Evolutionary conservation across 192 early-diverging fungal species (phyloP), one percentile per base, ranked within the genome.

Genomic region (Globomyces pollinis-pini): DNA sequence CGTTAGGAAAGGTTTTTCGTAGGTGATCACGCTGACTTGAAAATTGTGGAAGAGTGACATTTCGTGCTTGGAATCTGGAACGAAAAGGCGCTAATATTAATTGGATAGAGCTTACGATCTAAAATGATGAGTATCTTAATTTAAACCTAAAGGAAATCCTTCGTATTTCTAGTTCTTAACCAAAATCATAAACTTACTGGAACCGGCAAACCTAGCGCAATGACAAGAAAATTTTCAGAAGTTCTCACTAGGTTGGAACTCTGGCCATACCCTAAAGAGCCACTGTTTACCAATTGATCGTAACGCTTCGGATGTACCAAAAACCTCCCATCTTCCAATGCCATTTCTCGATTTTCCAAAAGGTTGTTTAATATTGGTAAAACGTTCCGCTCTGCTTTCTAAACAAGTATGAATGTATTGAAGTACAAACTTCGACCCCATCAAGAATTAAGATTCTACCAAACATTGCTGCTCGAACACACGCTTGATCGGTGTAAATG

Each of bases 341-440:
- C 71, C 88, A 91, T 90, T 69, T 91, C 89, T 55, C 89, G 63
- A 63, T 91, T 91, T 61, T 91, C 89, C 31, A 91, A 60, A 59
- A 91, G 65, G 63, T 91, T 91, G 62, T 91, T 91, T 41, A 91
- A 66, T 21, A 91, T 83, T 5, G 89, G 89, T 26, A 91, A 64
- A 0, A 91, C 87, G 60, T 91, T 91, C 18, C 89, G 75, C 47
- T 91, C 89, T 0, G 88, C 87, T 59, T 90, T 90, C 41, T 42
- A 12, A 42, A 5, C 3, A 16, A 12, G 3, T 9, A 5, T 36
- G 35, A 8, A 16, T 42, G 3, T 16, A 42, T 16, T n/a, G n/a
- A n/a, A n/a, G n/a, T n/a, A n/a, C n/a, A 12, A 16, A 42, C 41
- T 62, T 89, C 73, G 33, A 72, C 63, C 29, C 73, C 78, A 38